phyloP scores from a whole-genome alignment of 2,329 filamentous ascomycete genomes.

The Aspergillus piperis region DNA sequence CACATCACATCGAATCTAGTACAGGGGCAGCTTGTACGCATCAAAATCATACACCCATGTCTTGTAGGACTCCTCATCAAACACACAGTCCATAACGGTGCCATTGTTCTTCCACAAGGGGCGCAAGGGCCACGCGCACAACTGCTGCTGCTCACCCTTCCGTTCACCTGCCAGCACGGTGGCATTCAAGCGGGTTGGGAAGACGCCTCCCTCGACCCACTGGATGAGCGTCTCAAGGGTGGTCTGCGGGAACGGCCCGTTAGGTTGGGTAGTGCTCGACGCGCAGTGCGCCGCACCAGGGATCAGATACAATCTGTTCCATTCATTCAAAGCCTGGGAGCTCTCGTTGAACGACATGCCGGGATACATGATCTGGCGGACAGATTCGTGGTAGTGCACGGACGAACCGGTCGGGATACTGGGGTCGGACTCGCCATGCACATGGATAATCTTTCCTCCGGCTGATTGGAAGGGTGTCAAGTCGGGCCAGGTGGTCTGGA shows the following conservation, averaged over 20 bases:
- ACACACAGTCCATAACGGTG: constrained; percentile 13
- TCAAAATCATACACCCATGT: constrained; percentile 19
- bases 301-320: constrained; percentile 58
- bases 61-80: constrained; percentile 17
- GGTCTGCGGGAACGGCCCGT: constrained; percentile 47
- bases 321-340: constrained; percentile 49
- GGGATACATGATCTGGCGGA: constrained; percentile 54
- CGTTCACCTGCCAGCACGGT: constrained; percentile 36
- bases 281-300: constrained; percentile 57
- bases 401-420: constrained; percentile 57
- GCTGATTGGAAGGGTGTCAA: constrained; percentile 51
- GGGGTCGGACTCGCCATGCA: constrained; percentile 59
- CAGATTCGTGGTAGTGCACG: constrained; percentile 58
- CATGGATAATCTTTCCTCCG: constrained; percentile 60
- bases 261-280: constrained; percentile 47
- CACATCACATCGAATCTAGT: not conserved
- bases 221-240: constrained; percentile 52
- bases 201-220: constrained; percentile 55
- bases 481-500: constrained; percentile 59
- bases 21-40: constrained; percentile 20
- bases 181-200: constrained; percentile 48
- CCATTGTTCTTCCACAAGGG: constrained; percentile 29
- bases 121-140: constrained; percentile 37
- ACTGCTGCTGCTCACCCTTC: constrained; percentile 33
- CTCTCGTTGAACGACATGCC: constrained; percentile 41